Conservation (phyloP, 164 flowering plant genomes). For the Brasenia schreberi region DNA sequence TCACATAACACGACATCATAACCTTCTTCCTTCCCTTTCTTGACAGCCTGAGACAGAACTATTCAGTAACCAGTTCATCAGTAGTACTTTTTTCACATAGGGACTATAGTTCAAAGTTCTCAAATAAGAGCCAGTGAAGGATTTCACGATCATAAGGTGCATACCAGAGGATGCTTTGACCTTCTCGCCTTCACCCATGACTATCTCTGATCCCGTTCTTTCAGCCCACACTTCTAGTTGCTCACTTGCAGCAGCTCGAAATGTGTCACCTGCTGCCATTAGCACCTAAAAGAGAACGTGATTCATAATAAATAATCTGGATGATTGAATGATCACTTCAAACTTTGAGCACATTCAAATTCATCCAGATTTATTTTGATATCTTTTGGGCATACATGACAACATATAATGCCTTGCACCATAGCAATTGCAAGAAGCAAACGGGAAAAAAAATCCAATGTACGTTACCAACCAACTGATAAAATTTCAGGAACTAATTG, state of each 20-base stretch:
- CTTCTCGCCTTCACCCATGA: conserved; percentile 62
- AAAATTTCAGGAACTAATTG: too few relatives aligned
- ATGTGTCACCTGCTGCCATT: conserved; percentile 98
- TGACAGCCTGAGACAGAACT: conserved; percentile 97
- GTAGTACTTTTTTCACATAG: not conserved
- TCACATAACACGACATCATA: conserved; percentile 84
- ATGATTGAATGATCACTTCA: too few relatives aligned
- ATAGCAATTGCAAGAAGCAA: too few relatives aligned
- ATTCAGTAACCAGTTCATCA: conserved; percentile 40
- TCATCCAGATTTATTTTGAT: too few relatives aligned
- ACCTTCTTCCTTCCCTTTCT: conserved; percentile 72
- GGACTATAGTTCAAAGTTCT: not conserved
- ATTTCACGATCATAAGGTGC: conserved; percentile 1
- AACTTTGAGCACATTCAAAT: too few relatives aligned
- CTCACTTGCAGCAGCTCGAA: conserved; percentile 97
- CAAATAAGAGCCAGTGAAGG: not conserved
- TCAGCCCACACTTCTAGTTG: conserved; percentile 96
- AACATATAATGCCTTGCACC: too few relatives aligned
- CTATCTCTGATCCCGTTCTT: conserved; percentile 88
- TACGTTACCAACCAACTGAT: too few relatives aligned
- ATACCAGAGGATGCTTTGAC: conserved; percentile 89
- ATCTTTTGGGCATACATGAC: too few relatives aligned
- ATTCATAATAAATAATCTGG: not conserved
- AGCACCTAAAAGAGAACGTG: conserved; percentile 42
- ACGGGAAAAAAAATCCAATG: too few relatives aligned